Conservation (phyloP, 2,329 filamentous ascomycete species). For the Sordariomycetes sp. region DNA sequence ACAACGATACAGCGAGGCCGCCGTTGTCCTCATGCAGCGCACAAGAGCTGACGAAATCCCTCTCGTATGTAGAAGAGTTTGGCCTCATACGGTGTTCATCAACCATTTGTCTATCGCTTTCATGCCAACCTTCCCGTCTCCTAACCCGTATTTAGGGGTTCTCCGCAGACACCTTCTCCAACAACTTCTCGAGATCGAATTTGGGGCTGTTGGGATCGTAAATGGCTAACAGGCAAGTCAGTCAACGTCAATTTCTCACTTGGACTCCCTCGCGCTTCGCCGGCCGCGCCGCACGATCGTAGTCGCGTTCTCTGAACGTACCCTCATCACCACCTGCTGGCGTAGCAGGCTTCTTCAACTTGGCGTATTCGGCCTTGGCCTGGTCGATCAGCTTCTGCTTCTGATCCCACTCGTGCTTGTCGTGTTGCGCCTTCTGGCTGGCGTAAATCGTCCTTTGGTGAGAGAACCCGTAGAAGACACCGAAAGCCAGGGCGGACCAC, state of each 20-base stretch:
- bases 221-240: constrained; percentile 14
- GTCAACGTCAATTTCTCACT: background rate
- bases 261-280: background rate
- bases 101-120: no score
- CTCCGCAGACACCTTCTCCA: constrained; percentile 53
- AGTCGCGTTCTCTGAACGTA: no score
- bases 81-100: no score
- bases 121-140: no score
- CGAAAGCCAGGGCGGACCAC: constrained; percentile 86
- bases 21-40: background rate
- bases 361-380: constrained; percentile 84
- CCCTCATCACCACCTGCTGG: constrained; percentile 21
- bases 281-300: no score
- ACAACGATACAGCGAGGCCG: constrained; percentile 26
- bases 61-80: no score
- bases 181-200: constrained; percentile 85
- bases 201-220: constrained; percentile 72
- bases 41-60: no score
- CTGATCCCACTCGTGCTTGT: constrained; percentile 77
- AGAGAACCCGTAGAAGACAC: constrained; percentile 91
- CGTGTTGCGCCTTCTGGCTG: constrained; percentile 58
- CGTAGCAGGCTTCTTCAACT: constrained; percentile 54
- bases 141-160: constrained; percentile 31
- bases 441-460: constrained; percentile 78
- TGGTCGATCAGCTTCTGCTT: constrained; percentile 87